A percentile compares a stretch with the other conserved stretches of the same genome.
These are phyloP conservation scores for Dendrostoma leiphaemia DNA, from an alignment of 2,329 filamentous ascomycete species.

Conservation along the genomic window DNA sequence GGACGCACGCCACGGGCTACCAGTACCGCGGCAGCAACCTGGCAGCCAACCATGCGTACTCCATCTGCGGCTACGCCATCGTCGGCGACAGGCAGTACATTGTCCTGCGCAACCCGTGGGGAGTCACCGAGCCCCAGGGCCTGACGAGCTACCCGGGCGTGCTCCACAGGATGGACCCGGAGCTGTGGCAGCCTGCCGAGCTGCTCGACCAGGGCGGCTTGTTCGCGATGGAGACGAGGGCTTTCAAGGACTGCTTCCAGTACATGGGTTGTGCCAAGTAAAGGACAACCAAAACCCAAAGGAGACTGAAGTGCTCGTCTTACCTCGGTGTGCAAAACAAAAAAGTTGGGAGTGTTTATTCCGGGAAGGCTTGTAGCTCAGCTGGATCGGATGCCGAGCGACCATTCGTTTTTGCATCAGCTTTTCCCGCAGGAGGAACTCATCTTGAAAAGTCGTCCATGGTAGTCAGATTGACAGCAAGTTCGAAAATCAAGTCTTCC, in stretches of 20 bases:
- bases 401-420: too few relatives aligned
- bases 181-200: constrained; percentile 21
- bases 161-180: constrained; percentile 33
- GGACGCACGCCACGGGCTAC: constrained; percentile 36
- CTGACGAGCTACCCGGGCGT: constrained; percentile 38
- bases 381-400: too few relatives aligned
- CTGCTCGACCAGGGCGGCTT: constrained; percentile 20
- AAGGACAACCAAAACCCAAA: too few relatives aligned
- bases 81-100: constrained; percentile 14
- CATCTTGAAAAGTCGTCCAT: too few relatives aligned
- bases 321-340: too few relatives aligned
- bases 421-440: too few relatives aligned
- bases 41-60: constrained; percentile 45
- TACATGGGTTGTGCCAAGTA: too few relatives aligned
- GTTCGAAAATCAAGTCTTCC: too few relatives aligned
- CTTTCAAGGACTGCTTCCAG: constrained; percentile 19
- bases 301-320: too few relatives aligned
- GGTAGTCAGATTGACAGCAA: too few relatives aligned
- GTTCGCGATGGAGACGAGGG: constrained; percentile 22
- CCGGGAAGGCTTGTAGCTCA: too few relatives aligned
- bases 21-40: constrained; percentile 39
- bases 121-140: constrained; percentile 39
- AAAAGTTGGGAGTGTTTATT: too few relatives aligned
- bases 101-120: constrained; percentile 43
- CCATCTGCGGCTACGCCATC: constrained; percentile 37